Conservation (phyloP, 164 flowering plant genomes). For the Vitis amurensis region DNA sequence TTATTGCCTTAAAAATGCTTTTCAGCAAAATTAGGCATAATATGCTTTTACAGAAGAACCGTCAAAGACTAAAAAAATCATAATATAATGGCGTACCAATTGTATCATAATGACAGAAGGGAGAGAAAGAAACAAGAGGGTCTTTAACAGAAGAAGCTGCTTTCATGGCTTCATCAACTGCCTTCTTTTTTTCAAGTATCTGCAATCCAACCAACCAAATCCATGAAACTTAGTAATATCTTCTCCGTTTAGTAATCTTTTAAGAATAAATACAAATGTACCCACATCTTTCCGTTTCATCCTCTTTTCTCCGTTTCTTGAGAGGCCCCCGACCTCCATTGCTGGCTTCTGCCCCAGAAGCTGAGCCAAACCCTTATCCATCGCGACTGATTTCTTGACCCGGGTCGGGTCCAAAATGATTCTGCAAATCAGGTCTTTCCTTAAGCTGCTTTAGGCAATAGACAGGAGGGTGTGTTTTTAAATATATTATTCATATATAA, state of each 20-base stretch:
- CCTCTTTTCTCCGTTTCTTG: conserved; percentile 12
- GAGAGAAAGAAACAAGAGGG: conserved; percentile 49
- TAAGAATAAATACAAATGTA: not conserved
- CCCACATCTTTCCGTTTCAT: conserved; percentile 23
- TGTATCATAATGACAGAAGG: conserved; percentile 41
- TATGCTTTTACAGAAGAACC: not conserved
- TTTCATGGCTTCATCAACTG: conserved; percentile 48
- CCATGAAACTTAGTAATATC: not conserved
- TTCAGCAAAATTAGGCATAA: not conserved
- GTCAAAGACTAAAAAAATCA: not conserved
- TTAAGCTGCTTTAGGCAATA: too few species aligned
- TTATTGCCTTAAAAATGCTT: not conserved
- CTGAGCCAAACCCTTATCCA: too few species aligned
- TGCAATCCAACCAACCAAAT: conserved; percentile 11
- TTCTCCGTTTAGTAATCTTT: not conserved
- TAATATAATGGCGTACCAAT: conserved; percentile 42
- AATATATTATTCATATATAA: too few species aligned
- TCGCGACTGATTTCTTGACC: too few species aligned
- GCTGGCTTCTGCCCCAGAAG: too few species aligned
- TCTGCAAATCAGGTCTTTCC: too few species aligned
- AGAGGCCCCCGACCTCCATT: too few species aligned
- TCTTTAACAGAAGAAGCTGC: conserved; percentile 58
- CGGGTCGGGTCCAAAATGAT: too few species aligned
- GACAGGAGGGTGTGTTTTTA: too few species aligned
- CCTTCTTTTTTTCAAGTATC: conserved; percentile 72